Evolutionary conservation across 208 protist species (phyloP).

Genomic region (Wallacemonas rigidus): DNA sequence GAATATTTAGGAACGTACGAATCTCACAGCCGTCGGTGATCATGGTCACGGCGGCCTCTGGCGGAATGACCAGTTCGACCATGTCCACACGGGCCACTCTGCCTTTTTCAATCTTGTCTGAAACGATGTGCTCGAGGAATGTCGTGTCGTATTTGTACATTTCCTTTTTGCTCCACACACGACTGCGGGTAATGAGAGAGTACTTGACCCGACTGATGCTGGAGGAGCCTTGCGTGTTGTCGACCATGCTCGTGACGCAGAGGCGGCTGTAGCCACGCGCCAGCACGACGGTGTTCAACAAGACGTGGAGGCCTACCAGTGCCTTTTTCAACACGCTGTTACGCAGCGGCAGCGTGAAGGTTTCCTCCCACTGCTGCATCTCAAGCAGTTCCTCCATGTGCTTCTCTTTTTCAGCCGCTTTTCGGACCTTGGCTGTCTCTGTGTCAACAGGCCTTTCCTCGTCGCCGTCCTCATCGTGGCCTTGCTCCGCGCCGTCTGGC

Average conservation of each 20-base stretch:
- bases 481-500: slow-evolving; percentile 5
- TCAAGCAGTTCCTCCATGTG: slow-evolving; percentile 5
- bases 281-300: slow-evolving; percentile 26
- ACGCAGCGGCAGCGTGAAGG: slow-evolving; percentile 14
- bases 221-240: slow-evolving; percentile 56
- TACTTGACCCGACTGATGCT: slow-evolving; percentile 54
- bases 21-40: slow-evolving; percentile 50
- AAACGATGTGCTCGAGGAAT: slow-evolving; percentile 20
- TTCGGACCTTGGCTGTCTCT: neutral
- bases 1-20: slow-evolving; percentile 54
- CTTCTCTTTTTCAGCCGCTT: neutral
- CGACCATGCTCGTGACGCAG: slow-evolving; percentile 35
- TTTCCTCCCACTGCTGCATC: slow-evolving; percentile 17
- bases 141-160: slow-evolving; percentile 25
- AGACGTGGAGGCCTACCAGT: slow-evolving; percentile 18
- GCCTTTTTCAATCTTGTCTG: slow-evolving; percentile 39
- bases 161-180: slow-evolving; percentile 44
- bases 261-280: slow-evolving; percentile 11
- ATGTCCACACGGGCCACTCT: slow-evolving; percentile 33
- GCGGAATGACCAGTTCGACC: slow-evolving; percentile 39
- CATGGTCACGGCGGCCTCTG: slow-evolving; percentile 50
- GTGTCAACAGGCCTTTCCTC: neutral
- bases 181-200: slow-evolving; percentile 43
- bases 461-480: neutral
- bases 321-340: slow-evolving; percentile 28